Conservation (phyloP, 257 asterid species). For the Lithospermum erythrorhizon region DNA sequence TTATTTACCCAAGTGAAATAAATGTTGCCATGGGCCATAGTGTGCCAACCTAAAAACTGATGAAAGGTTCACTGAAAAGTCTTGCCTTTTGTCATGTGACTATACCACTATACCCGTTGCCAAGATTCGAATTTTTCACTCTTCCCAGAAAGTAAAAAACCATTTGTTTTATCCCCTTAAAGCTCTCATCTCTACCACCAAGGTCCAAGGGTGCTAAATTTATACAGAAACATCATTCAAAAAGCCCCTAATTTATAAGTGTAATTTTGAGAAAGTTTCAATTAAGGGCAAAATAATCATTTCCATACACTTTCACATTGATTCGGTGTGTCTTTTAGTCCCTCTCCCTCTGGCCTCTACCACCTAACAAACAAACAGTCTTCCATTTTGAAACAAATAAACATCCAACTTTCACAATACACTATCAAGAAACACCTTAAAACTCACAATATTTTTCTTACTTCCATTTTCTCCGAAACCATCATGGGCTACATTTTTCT, state of each 20-base stretch:
- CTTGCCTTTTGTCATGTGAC: slow-evolving; percentile 34
- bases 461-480: slow-evolving; percentile 11
- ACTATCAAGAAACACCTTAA: slow-evolving; percentile 13
- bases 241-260: no score
- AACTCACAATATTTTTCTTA: slow-evolving; percentile 11
- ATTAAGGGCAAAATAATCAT: no score
- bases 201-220: no score
- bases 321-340: no score
- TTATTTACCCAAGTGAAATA: not conserved
- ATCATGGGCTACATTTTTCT: slow-evolving; percentile 29
- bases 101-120: slow-evolving; percentile 34
- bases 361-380: not conserved
- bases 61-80: slow-evolving; percentile 8
- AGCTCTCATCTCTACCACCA: no score
- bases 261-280: no score
- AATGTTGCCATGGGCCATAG: not conserved
- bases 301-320: no score
- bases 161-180: no score
- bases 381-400: not conserved
- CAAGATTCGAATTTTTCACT: slow-evolving; percentile 32
- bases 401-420: not conserved
- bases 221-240: no score
- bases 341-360: no score
- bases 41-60: not conserved
- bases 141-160: slow-evolving; percentile 12